Evolutionary conservation across 805 yeast genomes (phyloP).

Genomic region (Yarrowia hollandica): DNA sequence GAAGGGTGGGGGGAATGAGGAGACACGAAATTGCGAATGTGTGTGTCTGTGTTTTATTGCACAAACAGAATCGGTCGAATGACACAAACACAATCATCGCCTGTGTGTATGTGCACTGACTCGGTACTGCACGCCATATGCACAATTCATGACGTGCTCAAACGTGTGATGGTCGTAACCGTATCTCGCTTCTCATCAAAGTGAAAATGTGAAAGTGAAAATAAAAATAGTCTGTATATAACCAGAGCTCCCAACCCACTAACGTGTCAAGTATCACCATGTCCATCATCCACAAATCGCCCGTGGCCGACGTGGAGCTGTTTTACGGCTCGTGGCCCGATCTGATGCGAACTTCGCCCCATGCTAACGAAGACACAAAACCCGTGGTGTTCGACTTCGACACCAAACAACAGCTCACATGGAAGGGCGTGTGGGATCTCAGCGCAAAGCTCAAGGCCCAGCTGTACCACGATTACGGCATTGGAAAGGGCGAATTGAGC

Average conservation of each 20-base stretch:
- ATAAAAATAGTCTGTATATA: too few species aligned
- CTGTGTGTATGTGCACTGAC: slow-evolving; percentile 9
- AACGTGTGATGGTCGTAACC: too few species aligned
- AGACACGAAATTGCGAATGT: too few species aligned
- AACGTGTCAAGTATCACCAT: too few species aligned
- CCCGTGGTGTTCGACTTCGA: slow-evolving; percentile 16
- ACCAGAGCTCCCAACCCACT: too few species aligned
- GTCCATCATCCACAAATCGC: slow-evolving; percentile 27
- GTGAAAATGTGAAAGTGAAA: too few species aligned
- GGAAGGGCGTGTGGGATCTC: slow-evolving; percentile 12
- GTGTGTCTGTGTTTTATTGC: too few species aligned
- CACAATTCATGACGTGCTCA: slow-evolving; percentile 22
- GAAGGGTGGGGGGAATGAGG: too few species aligned
- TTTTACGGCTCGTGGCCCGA: slow-evolving; percentile 27
- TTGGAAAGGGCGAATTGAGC: not conserved
- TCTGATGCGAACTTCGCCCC: slow-evolving; percentile 5
- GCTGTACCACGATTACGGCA: slow-evolving; percentile 1
- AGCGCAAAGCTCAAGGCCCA: not conserved
- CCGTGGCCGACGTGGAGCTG: not conserved
- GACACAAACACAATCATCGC: too few species aligned
- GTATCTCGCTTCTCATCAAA: too few species aligned
- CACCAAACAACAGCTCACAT: not conserved
- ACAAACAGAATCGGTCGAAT: too few species aligned
- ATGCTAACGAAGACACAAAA: not conserved
- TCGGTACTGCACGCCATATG: slow-evolving; percentile 28